phyloP scores from a whole-genome alignment of 768 basidiomycete genomes.

The Mycena vulgaris region DNA sequence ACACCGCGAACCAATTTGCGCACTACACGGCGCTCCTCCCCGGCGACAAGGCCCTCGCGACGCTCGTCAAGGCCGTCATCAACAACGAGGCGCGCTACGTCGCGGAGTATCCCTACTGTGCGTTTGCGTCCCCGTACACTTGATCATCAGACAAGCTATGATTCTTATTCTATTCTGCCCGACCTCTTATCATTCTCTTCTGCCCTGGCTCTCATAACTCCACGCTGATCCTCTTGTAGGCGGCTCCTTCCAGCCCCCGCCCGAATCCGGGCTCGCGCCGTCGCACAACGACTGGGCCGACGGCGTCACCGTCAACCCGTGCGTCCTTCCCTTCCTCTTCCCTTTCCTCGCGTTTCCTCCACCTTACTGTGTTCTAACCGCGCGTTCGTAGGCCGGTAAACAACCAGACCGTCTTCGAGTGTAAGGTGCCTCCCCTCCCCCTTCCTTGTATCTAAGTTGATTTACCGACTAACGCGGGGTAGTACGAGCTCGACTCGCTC shows the following conservation, averaged over 20 bases:
- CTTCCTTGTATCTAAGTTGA: too few relatives aligned
- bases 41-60: constrained; percentile 70
- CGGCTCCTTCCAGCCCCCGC: constrained; percentile 86
- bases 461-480: not conserved
- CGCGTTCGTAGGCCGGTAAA: constrained; percentile 84
- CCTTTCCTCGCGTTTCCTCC: too few relatives aligned
- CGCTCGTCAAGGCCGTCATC: constrained; percentile 84
- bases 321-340: constrained; percentile 48
- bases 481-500: constrained; percentile 86
- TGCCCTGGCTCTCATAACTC: too few relatives aligned
- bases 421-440: constrained; percentile 59
- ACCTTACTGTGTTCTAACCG: too few relatives aligned
- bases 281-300: constrained; percentile 80
- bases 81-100: constrained; percentile 86
- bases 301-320: constrained; percentile 83
- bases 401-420: constrained; percentile 82
- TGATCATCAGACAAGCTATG: too few relatives aligned
- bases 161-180: too few relatives aligned
- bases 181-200: too few relatives aligned
- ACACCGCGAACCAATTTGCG: constrained; percentile 88
- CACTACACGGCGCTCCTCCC: constrained; percentile 71
- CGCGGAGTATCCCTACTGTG: constrained; percentile 81
- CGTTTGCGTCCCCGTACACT: constrained; percentile 16
- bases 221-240: too few relatives aligned
- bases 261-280: constrained; percentile 77